Evolutionary conservation across 257 asterid species (phyloP), one percentile per base, ranked within the genome.

Genomic region (Primulina eburnea): DNA sequence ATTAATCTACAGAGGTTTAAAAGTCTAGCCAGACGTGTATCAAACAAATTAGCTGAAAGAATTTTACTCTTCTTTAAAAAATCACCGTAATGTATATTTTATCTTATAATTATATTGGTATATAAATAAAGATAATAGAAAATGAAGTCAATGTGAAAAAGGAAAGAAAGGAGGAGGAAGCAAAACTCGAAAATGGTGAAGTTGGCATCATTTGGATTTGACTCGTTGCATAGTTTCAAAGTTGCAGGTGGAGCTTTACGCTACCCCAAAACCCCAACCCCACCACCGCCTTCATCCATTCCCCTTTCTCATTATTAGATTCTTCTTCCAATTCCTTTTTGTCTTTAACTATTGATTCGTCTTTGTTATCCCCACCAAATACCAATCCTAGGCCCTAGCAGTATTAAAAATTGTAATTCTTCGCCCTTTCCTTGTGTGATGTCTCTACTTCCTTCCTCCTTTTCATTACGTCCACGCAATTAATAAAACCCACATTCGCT

Each of bases 161-260:
- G 5, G 43, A 47, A 4, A 16, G 20, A 12, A 10, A 43, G 53
- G 9, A 12, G 2, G 3, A 47, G 8, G 6, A 5, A 1, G 56
- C n/a, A 43, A 43, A 47, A 47, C 56, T 47, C 56, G 56, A 47
- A 16, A 47, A 47, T 47, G 56, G 56, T 47, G 56, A 47, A 16
- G 56, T 16, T 47, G 18, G 20, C n/a, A 37, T 64, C 28, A 64
- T 38, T 8, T 17, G 21, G 26, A 16, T 40, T 18, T 61, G 65
- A 74, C 16, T 38, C 9, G 3, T 72, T 65, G 70, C 58, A 69
- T 61, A 64, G 56, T 47, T 17, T 0, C 16, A 16, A 20, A 56
- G 73, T 14, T 21, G 65, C 53, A 63, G 76, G 79, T 81, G 81
- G 73, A 73, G 68, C 77, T 78, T 78, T 70, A 81, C 81, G 81